These are phyloP conservation scores for Talaromyces amestolkiae DNA, from an alignment of 2,329 filamentous ascomycete genomes.

Conservation along the genomic window DNA sequence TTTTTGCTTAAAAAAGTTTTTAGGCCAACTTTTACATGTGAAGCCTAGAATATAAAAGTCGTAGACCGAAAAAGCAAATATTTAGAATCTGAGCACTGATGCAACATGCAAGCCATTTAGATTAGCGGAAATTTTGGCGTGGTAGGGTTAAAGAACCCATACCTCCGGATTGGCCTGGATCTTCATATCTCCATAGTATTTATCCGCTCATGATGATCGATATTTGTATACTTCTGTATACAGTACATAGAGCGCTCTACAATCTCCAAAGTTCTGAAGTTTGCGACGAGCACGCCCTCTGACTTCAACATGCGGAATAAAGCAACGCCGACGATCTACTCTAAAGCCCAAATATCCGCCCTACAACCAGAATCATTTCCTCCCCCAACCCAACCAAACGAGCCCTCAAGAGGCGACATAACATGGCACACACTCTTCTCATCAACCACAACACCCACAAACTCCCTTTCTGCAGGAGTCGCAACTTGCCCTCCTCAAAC, in stretches of 20 bases:
- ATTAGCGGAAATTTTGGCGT: background rate
- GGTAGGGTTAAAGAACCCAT: background rate
- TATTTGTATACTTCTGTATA: background rate
- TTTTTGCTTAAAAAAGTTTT: background rate
- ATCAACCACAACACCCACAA: background rate
- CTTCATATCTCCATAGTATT: background rate
- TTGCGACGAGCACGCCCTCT: background rate
- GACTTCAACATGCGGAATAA: background rate
- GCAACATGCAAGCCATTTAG: background rate
- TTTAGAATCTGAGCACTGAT: background rate
- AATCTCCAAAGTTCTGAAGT: too few relatives aligned
- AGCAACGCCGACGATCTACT: background rate
- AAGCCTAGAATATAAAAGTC: background rate
- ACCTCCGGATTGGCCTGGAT: background rate
- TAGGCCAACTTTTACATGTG: too few relatives aligned
- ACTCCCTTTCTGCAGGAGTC: background rate
- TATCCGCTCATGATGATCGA: background rate
- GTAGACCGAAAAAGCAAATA: background rate
- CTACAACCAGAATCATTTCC: background rate
- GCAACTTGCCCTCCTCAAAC: constrained; percentile 2
- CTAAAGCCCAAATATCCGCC: background rate
- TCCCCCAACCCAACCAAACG: background rate
- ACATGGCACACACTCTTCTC: constrained; percentile 14
- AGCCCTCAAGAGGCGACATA: background rate
- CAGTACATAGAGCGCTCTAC: too few relatives aligned